Evolutionary conservation across 495 filamentous ascomycete genomes (phyloP), one percentile per base, ranked within the genome.

Genomic region (Lasiosphaeris hirsuta): DNA sequence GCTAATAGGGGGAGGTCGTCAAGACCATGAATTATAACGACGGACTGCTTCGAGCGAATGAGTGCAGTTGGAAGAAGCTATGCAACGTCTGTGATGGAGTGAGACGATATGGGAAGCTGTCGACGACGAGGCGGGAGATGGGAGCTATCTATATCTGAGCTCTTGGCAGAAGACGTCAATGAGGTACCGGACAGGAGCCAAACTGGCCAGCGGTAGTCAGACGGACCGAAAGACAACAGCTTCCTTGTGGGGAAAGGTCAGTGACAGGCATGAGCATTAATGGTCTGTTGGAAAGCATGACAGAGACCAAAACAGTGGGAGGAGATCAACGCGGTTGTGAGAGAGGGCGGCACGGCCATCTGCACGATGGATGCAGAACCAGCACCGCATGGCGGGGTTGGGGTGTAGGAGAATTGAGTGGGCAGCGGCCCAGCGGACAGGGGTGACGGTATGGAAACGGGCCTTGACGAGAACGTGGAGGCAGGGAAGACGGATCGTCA

Each of bases 1-100:
- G 54, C 17, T 63, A 62, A 63, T 68, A 67, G 63, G 56, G 55
- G 66, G 23, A 30, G 23, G 61, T 72, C 60, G 62, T 73, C 68
- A 69, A 71, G 66, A 67, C 64, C 63, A 45, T 55, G 60, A 35
- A 64, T 63, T 53, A 39, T 51, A 43, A 55, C 53, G 65, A 69
- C 67, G 67, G 54, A 23, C 60, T 51, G 63, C 76, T 76, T 77
- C 72, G 60, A 76, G 77, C 71, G 76, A 79, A 63, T 70, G 75
- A 64, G 68, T 58, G 69, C 64, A 76, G 75, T 76, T 79, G 75
- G 75, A 66, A 66, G 73, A 79, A 77, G 74, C 68, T 64, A 61
- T 64, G 67, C 40, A 61, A 64, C 68, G 73, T 76, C 67, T 66
- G 62, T 53, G 68, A 65, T 64, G 65, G 54, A 65, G 60, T 54